Percentiles rank a stretch among this genome's conserved stretches.
These are phyloP conservation scores for Candida insectalens DNA, from an alignment of 805 yeast species.

Conservation along the genomic window DNA sequence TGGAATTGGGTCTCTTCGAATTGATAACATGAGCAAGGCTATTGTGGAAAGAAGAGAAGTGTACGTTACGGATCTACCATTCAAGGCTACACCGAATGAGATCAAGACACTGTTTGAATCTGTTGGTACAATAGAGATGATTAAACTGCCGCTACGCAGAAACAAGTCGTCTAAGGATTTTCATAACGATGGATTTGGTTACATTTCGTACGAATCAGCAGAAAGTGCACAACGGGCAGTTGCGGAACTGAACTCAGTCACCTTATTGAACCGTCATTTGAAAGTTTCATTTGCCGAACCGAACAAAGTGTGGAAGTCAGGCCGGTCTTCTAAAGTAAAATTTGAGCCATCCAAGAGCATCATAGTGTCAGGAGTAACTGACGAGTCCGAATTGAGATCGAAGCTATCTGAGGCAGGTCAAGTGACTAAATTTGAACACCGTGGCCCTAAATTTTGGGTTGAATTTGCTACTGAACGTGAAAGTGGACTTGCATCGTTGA, in stretches of 20 bases:
- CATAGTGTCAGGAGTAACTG: too few species aligned
- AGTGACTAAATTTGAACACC: background rate
- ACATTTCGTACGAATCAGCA: constrained; percentile 35
- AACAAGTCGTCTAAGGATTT: constrained; percentile 23
- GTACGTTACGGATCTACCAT: constrained; percentile 43
- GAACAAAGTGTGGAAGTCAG: background rate
- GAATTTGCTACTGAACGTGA: constrained; percentile 11
- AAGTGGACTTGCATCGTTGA: constrained; percentile 15
- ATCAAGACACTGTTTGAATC: constrained; percentile 33
- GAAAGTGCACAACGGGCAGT: constrained; percentile 41
- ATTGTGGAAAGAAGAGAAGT: constrained; percentile 48
- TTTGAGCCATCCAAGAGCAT: background rate
- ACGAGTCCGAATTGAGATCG: background rate
- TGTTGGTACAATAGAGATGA: constrained; percentile 44
- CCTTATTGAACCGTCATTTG: constrained; percentile 37
- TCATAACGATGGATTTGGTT: constrained; percentile 57
- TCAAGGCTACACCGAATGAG: constrained; percentile 28
- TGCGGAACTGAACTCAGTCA: constrained; percentile 26
- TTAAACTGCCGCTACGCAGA: constrained; percentile 35
- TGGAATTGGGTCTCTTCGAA: background rate
- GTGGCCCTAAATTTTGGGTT: constrained; percentile 14
- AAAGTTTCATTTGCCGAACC: constrained; percentile 37
- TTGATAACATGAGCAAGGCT: constrained; percentile 20
- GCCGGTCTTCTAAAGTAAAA: background rate
- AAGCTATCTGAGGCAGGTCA: background rate